Base-by-base conservation (phyloP, 371 early-diverging fungal species). In the Phascolomyces articulosus region DNA sequence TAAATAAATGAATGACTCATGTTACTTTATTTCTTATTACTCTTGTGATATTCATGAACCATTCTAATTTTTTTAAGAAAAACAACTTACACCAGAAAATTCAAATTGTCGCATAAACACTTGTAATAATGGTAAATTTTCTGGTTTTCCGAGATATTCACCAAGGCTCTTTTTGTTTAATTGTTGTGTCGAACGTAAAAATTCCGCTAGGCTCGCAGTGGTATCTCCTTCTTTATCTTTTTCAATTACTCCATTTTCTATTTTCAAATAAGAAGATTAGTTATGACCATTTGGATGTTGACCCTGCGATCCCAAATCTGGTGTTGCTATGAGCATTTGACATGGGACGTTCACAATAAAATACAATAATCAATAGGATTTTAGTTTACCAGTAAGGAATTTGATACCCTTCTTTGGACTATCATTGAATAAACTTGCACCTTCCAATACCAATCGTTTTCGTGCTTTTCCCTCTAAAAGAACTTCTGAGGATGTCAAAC, bases 81-180 rank as follows among this genome's bases (percentile, higher is more conserved):
- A n/a, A n/a, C n/a, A 1, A 70, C 80, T 72, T 79, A 86, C 82
- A 24, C 90, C 90, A 10, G 77, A 66, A 70, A 96, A 97, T 64
- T 95, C 86, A 79, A 97, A 96, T 56, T 87, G 84, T n/a, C 77
- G 77, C 69, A 96, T 85, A 67, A 93, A 98, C 16, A 85, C 85
- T 67, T 89, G 86, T 27, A 98, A 71, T 9, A 91, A 74, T 15
- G 88, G 87, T n/a, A 87, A 66, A 63, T 95, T 94, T 40, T 90
- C 85, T 4, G 91, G 93, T 66, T 90, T 92, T 41, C 96, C 91
- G 4, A 98, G 72, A 75, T 86, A 96, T 68, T 95, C 96, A 15
- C 98, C 98, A 40, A 97, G 65, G 16, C 77, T 72, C 68, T 85
- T 90, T 67, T 96, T 93, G 78, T 93, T 89, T 23, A 96, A 67